Evolutionary conservation across 202 grass and related monocot genomes (phyloP).

Genomic region (Brachypodium distachyon): DNA sequence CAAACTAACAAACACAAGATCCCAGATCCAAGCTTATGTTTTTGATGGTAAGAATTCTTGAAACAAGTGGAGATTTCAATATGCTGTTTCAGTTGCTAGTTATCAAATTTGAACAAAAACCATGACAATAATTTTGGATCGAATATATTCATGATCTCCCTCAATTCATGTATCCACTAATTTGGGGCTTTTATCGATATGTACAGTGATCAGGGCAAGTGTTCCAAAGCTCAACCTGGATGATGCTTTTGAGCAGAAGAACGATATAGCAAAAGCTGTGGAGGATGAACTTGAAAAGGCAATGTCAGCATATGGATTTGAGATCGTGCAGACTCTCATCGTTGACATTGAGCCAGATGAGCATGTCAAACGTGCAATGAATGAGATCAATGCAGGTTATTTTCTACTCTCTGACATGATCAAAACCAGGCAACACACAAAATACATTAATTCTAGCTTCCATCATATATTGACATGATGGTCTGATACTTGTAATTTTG

Average conservation of each 20-base stretch:
- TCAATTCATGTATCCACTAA: not conserved
- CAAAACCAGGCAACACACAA: not conserved
- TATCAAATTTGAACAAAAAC: no score
- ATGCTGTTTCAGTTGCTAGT: not conserved
- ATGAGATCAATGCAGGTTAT: constrained; percentile 72
- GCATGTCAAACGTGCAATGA: constrained; percentile 83
- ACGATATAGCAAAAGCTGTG: constrained; percentile 58
- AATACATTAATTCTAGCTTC: not conserved
- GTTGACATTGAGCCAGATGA: constrained; percentile 91
- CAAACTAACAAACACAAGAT: constrained; percentile 68
- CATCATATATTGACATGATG: not conserved
- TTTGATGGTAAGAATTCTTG: constrained; percentile 53
- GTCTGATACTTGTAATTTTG: not conserved
- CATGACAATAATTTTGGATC: no score
- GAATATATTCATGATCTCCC: not conserved
- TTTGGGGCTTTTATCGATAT: not conserved
- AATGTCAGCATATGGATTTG: constrained; percentile 71
- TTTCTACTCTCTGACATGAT: not conserved
- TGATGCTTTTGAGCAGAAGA: constrained; percentile 64
- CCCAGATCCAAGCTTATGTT: constrained; percentile 81
- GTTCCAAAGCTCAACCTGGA: constrained; percentile 58
- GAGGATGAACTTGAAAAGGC: constrained; percentile 82
- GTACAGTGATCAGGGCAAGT: constrained; percentile 55
- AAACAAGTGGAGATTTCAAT: not conserved
- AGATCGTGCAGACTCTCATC: constrained; percentile 93